phyloP scores from a whole-genome alignment of 176 grass and related monocot genomes.

The Areca catechu region DNA sequence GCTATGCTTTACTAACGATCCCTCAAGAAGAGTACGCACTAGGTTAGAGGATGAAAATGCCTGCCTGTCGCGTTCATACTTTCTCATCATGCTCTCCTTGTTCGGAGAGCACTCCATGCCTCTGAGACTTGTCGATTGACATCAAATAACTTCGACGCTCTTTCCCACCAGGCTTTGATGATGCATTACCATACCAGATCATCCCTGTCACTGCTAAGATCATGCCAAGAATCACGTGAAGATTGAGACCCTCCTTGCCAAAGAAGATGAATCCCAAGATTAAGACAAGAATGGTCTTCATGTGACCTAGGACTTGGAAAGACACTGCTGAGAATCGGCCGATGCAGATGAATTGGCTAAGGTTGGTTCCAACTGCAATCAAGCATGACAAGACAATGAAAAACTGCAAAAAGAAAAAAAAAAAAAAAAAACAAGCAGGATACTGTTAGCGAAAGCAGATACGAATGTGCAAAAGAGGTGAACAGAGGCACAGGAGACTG shows the following conservation, averaged over 20 bases:
- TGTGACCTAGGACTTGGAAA: slow-evolving; percentile 77
- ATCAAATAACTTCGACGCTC: slow-evolving; percentile 26
- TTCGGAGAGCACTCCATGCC: too few species aligned
- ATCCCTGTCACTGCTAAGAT: slow-evolving; percentile 70
- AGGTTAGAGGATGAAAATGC: too few species aligned
- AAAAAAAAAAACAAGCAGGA: too few species aligned
- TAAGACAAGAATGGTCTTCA: slow-evolving; percentile 88
- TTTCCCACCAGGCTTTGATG: slow-evolving; percentile 72
- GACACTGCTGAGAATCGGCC: slow-evolving; percentile 33
- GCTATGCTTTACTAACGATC: too few species aligned
- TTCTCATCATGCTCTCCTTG: too few species aligned
- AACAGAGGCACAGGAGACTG: too few species aligned
- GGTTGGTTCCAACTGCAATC: slow-evolving; percentile 76
- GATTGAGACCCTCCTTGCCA: slow-evolving; percentile 70
- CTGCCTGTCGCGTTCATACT: too few species aligned
- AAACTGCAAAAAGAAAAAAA: slow-evolving; percentile 29
- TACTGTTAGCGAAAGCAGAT: too few species aligned
- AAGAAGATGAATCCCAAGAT: slow-evolving; percentile 85
- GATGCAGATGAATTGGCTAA: slow-evolving; percentile 97
- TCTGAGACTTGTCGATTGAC: too few species aligned
- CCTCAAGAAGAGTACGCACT: too few species aligned
- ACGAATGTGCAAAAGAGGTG: too few species aligned
- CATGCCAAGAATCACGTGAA: slow-evolving; percentile 80
- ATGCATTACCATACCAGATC: slow-evolving; percentile 86
- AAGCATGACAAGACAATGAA: slow-evolving; percentile 62